phyloP scores from a whole-genome alignment of 441 rosid genomes.

The Pelargonium cotyledonis region DNA sequence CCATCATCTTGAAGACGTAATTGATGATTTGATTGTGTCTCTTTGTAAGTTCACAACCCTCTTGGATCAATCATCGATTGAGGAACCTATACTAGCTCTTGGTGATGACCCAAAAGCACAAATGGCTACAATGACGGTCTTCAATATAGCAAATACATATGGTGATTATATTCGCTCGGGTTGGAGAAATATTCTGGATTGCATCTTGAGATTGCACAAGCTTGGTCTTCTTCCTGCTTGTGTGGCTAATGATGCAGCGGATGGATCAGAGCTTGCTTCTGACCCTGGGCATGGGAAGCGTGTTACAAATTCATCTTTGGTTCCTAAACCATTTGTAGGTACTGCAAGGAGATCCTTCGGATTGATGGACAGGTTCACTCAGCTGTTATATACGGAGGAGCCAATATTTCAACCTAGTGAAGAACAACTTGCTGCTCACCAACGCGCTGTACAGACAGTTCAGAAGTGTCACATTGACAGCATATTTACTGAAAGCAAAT shows the following conservation, averaged over 20 bases:
- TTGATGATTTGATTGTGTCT: constrained; percentile 91
- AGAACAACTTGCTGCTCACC: constrained; percentile 91
- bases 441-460: constrained; percentile 71
- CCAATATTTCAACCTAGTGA: constrained; percentile 88
- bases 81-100: constrained; percentile 86
- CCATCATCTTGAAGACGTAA: constrained; percentile 92
- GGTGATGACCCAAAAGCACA: constrained; percentile 91
- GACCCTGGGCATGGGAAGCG: constrained; percentile 77
- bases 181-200: constrained; percentile 95
- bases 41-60: constrained; percentile 93
- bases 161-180: constrained; percentile 88
- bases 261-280: constrained; percentile 75
- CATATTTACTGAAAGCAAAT: constrained; percentile 90
- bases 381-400: constrained; percentile 86
- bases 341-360: constrained; percentile 82
- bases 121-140: constrained; percentile 90
- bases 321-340: constrained; percentile 54
- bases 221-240: constrained; percentile 98
- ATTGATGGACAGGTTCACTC: constrained; percentile 93
- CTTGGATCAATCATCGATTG: constrained; percentile 70
- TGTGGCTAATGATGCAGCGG: constrained; percentile 94
- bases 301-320: constrained; percentile 48
- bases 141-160: constrained; percentile 88
- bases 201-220: constrained; percentile 87
- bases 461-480: constrained; percentile 89